Percentiles rank a stretch among this genome's conserved stretches.
Evolutionary conservation across 1,284 basidiomycete species (phyloP).

Genomic region (Ganoderma multipileum): DNA sequence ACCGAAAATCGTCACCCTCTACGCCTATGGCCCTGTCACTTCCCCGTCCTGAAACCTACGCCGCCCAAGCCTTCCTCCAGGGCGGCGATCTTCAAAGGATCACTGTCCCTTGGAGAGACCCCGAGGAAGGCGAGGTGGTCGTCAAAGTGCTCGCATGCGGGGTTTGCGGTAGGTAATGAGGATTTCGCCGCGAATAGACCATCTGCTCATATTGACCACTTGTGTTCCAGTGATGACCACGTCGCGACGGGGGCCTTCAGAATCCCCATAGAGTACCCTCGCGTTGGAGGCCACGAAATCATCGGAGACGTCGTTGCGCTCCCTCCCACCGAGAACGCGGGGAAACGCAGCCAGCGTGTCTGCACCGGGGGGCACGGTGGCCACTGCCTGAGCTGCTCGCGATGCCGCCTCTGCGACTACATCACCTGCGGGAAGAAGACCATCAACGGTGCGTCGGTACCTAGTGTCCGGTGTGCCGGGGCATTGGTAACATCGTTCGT

Average conservation of each 20-base stretch:
- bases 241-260: slow-evolving; percentile 17
- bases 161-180: slow-evolving; percentile 35
- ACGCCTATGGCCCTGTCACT: background rate
- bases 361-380: slow-evolving; percentile 39
- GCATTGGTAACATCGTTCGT: background rate
- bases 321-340: slow-evolving; percentile 27
- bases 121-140: slow-evolving; percentile 30
- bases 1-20: background rate
- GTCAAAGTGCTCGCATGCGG: slow-evolving; percentile 38
- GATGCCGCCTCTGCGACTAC: slow-evolving; percentile 34
- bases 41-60: slow-evolving; percentile 33
- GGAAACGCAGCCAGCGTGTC: slow-evolving; percentile 38
- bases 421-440: slow-evolving; percentile 28
- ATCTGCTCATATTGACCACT: background rate
- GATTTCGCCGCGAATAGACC: no score
- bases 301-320: slow-evolving; percentile 38
- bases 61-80: slow-evolving; percentile 32
- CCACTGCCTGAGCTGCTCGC: slow-evolving; percentile 33
- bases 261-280: slow-evolving; percentile 26
- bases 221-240: slow-evolving; percentile 29
- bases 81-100: slow-evolving; percentile 28
- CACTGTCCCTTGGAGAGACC: slow-evolving; percentile 34
- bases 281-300: slow-evolving; percentile 38
- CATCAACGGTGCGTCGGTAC: slow-evolving; percentile 36
- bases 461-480: slow-evolving; percentile 29